A percentile compares a stretch with the other conserved stretches of the same genome.
Conservation (phyloP, 177 flowering plant species). For the Telopea speciosissima region DNA sequence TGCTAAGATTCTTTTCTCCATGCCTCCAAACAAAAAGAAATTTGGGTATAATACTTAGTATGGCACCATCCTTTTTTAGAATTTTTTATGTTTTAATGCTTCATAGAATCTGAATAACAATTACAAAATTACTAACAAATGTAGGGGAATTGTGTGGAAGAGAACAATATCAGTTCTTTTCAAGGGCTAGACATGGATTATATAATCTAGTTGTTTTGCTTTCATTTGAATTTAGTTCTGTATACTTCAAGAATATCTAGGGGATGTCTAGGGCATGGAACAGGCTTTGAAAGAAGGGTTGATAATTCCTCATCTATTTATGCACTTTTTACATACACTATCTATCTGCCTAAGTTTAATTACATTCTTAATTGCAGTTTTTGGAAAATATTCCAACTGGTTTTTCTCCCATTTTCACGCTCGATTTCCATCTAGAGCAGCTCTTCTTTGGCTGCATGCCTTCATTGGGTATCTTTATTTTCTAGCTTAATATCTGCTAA, state of each 20-base stretch:
- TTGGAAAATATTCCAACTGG: slow-evolving; percentile 4
- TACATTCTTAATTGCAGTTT: too few species aligned
- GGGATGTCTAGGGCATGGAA: too few species aligned
- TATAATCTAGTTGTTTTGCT: too few species aligned
- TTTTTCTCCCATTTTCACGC: slow-evolving; percentile 36
- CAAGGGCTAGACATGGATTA: neutral
- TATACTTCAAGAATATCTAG: too few species aligned
- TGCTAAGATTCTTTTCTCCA: slow-evolving; percentile 63
- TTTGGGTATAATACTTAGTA: slow-evolving; percentile 55
- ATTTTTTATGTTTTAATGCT: neutral
- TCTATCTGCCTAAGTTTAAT: too few species aligned
- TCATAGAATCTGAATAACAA: neutral
- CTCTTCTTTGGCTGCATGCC: slow-evolving; percentile 86
- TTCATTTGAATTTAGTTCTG: too few species aligned
- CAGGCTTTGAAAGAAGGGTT: too few species aligned
- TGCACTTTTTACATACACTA: too few species aligned
- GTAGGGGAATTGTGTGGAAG: neutral
- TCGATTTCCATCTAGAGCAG: slow-evolving; percentile 86
- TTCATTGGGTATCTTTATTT: slow-evolving; percentile 54
- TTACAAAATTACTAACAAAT: neutral
- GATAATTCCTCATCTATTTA: too few species aligned
- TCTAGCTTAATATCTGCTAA: neutral
- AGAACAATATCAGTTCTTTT: neutral
- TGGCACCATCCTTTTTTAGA: neutral
- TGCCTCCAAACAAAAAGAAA: slow-evolving; percentile 52